These are phyloP conservation scores for Zygosaccharomyces bailii DNA, from an alignment of 805 yeast genomes.

Conservation along the genomic window DNA sequence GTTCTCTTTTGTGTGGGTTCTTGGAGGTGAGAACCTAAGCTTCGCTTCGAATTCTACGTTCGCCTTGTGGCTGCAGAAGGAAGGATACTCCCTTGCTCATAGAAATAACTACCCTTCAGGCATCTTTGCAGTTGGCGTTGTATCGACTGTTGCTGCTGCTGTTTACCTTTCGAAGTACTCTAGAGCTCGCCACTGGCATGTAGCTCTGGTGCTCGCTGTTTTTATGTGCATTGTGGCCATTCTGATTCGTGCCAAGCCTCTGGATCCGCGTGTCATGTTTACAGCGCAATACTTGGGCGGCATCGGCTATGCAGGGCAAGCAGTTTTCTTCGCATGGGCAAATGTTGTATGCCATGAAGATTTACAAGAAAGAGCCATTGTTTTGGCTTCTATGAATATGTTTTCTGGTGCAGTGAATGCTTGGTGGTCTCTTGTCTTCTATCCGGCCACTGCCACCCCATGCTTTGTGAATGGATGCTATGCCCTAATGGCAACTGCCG, in stretches of 20 bases:
- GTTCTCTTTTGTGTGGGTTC: slow-evolving; percentile 49
- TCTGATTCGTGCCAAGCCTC: slow-evolving; percentile 44
- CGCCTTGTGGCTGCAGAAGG: slow-evolving; percentile 45
- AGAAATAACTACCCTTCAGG: slow-evolving; percentile 55
- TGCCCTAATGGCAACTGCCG: slow-evolving; percentile 54
- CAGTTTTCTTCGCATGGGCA: slow-evolving; percentile 62
- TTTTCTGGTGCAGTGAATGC: slow-evolving; percentile 60
- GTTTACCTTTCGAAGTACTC: slow-evolving; percentile 43
- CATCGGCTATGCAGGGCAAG: slow-evolving; percentile 54
- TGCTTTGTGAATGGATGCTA: slow-evolving; percentile 50
- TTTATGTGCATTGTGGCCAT: slow-evolving; percentile 46
- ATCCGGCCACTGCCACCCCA: slow-evolving; percentile 50
- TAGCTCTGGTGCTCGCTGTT: slow-evolving; percentile 44
- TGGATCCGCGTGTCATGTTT: slow-evolving; percentile 40
- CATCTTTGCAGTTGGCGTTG: slow-evolving; percentile 49
- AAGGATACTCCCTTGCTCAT: slow-evolving; percentile 42
- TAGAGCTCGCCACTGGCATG: slow-evolving; percentile 48
- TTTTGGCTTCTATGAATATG: slow-evolving; percentile 64
- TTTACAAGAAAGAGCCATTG: slow-evolving; percentile 60
- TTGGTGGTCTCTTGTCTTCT: slow-evolving; percentile 60
- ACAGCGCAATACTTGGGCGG: slow-evolving; percentile 57
- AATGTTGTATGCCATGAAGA: slow-evolving; percentile 56
- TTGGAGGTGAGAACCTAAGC: slow-evolving; percentile 49
- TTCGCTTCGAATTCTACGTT: slow-evolving; percentile 46
- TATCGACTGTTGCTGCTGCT: slow-evolving; percentile 44